These are phyloP conservation scores for Prillingera fragicola DNA, from an alignment of 1,284 basidiomycete species.

Conservation along the genomic window DNA sequence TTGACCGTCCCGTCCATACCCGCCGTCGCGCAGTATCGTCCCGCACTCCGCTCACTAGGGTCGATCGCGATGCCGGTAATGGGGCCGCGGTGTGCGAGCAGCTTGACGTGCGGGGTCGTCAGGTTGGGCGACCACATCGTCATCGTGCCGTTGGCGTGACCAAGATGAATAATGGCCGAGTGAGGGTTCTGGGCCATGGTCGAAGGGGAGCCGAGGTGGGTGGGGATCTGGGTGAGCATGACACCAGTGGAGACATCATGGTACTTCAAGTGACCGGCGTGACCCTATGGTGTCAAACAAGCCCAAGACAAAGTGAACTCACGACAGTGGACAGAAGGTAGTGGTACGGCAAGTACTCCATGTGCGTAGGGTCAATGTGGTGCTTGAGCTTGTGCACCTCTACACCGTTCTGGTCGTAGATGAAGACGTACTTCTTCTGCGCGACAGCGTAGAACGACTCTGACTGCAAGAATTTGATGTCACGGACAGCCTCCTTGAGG, in stretches of 20 bases:
- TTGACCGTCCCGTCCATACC: constrained; percentile 87
- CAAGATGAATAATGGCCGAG: constrained; percentile 87
- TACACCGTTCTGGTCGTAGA: constrained; percentile 90
- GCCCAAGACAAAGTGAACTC: constrained; percentile 49
- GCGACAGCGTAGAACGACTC: constrained; percentile 91
- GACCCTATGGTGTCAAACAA: constrained; percentile 56
- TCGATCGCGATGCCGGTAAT: constrained; percentile 78
- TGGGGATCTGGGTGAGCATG: constrained; percentile 82
- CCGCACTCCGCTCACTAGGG: constrained; percentile 61
- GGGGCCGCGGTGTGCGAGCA: constrained; percentile 86
- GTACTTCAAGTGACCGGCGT: constrained; percentile 86
- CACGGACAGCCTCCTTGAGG: constrained; percentile 75
- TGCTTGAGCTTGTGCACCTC: constrained; percentile 68
- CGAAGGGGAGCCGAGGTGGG: constrained; percentile 76
- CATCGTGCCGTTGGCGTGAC: constrained; percentile 76
- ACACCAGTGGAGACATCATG: constrained; percentile 94
- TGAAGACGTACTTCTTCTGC: constrained; percentile 93
- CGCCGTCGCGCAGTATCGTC: constrained; percentile 84
- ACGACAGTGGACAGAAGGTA: constrained; percentile 84
- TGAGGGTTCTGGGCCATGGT: constrained; percentile 88
- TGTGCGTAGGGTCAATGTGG: constrained; percentile 82
- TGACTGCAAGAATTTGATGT: constrained; percentile 94
- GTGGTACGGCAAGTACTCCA: constrained; percentile 94
- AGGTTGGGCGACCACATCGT: constrained; percentile 96
- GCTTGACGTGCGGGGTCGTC: constrained; percentile 80